These are phyloP conservation scores for Bipolaris bicolor DNA, from an alignment of 2,329 filamentous ascomycete species.

Conservation along the genomic window DNA sequence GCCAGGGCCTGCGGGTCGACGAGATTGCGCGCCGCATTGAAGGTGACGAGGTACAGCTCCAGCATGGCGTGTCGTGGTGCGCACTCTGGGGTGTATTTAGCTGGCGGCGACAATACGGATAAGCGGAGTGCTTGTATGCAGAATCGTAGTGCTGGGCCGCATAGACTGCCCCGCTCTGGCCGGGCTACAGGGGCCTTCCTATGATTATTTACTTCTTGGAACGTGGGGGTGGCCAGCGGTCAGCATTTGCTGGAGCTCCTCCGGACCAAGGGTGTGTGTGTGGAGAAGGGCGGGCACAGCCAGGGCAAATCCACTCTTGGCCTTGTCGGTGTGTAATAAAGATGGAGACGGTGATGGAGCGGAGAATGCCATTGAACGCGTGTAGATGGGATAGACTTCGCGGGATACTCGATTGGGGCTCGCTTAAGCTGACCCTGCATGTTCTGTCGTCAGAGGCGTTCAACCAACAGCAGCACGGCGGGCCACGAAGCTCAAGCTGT, in stretches of 20 bases:
- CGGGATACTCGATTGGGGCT: slow-evolving; percentile 11
- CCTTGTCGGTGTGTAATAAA: slow-evolving; percentile 24
- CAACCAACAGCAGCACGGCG: slow-evolving; percentile 24
- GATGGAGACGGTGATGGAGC: slow-evolving; percentile 25
- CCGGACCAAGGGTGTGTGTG: slow-evolving; percentile 2
- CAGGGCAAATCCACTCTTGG: slow-evolving; percentile 18
- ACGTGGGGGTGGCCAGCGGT: slow-evolving; percentile 14
- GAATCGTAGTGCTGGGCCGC: not conserved
- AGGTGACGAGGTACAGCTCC: slow-evolving; percentile 80
- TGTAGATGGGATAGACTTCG: slow-evolving; percentile 15
- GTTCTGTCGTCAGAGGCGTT: slow-evolving; percentile 33
- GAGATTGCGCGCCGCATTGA: slow-evolving; percentile 80
- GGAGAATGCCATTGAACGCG: slow-evolving; percentile 13
- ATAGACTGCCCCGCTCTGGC: not conserved
- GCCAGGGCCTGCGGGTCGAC: slow-evolving; percentile 75
- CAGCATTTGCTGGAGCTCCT: slow-evolving; percentile 16
- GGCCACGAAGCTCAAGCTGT: slow-evolving; percentile 22
- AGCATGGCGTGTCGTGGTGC: slow-evolving; percentile 50
- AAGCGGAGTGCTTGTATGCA: not conserved
- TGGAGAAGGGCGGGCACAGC: slow-evolving; percentile 8
- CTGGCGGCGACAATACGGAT: not conserved
- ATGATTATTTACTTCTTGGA: not conserved
- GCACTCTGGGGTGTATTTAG: not conserved
- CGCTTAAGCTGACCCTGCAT: slow-evolving; percentile 33
- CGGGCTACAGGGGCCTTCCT: not conserved